Conservation (phyloP, 1,139 yeast species). For the Taiozyma sp. region DNA sequence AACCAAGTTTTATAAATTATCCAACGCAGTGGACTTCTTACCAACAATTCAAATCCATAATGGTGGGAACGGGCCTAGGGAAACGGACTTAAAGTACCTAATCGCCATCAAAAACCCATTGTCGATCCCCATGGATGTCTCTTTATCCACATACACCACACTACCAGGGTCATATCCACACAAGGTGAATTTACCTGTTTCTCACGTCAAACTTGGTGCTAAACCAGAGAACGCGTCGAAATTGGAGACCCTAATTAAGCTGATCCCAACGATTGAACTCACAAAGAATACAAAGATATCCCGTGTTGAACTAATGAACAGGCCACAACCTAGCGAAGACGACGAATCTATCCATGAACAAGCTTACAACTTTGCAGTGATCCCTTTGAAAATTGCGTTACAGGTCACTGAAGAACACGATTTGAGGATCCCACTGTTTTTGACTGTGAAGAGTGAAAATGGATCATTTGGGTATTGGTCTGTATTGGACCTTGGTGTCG, state of each 20-base stretch:
- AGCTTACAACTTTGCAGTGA: conserved; percentile 14
- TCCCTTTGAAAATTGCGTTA: conserved; percentile 12
- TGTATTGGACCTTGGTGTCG: not conserved
- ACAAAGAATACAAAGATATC: conserved; percentile 21
- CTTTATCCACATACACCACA: conserved; percentile 12
- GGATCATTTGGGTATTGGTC: not conserved
- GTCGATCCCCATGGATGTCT: conserved; percentile 9
- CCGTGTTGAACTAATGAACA: conserved; percentile 24
- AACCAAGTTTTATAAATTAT: conserved; percentile 22
- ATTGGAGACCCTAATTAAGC: conserved; percentile 18
- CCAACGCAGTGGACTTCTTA: conserved; percentile 24
- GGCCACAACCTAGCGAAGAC: conserved; percentile 10
- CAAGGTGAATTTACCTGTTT: conserved; percentile 22
- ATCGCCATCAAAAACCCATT: conserved; percentile 21
- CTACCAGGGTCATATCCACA: conserved; percentile 3
- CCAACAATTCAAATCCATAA: conserved; percentile 22
- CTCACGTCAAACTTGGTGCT: conserved; percentile 17
- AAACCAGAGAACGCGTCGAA: conserved; percentile 18
- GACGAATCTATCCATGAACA: conserved; percentile 14
- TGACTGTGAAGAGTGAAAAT: not conserved
- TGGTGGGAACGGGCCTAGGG: not conserved
- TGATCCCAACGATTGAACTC: conserved; percentile 24
- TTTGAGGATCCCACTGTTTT: not conserved
- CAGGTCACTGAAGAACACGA: not conserved
- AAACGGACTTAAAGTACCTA: conserved; percentile 4